Percentiles rank a stretch among this genome's conserved stretches.
Conservation (phyloP, 305 asterid species). For the Solanum hybrid region DNA sequence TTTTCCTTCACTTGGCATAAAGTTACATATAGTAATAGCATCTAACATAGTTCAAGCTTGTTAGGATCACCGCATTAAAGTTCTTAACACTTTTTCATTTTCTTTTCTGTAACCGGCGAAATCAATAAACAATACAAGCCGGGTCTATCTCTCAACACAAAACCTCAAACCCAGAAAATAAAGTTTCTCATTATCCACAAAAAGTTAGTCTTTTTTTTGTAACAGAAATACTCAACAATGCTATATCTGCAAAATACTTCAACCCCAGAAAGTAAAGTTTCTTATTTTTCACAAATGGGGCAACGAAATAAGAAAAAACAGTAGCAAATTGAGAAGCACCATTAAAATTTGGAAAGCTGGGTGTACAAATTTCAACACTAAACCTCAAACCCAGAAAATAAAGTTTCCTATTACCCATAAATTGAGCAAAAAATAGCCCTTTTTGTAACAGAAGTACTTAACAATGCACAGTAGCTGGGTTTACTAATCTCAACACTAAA, state of each 20-base stretch:
- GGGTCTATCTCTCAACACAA: background rate
- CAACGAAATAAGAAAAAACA: background rate
- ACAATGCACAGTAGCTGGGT: background rate
- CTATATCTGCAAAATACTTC: background rate
- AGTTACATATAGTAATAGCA: background rate
- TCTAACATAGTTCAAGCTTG: background rate
- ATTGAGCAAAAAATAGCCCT: background rate
- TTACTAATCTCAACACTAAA: background rate
- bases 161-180: background rate
- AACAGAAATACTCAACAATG: background rate
- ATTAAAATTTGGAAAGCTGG: background rate
- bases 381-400: background rate
- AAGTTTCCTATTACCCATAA: background rate
- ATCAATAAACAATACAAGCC: background rate
- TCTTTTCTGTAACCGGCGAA: background rate
- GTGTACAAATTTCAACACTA: background rate
- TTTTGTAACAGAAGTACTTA: background rate
- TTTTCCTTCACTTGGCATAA: background rate
- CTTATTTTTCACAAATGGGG: background rate
- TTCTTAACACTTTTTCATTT: background rate
- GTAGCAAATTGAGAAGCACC: background rate
- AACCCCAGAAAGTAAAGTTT: background rate
- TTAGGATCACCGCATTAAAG: background rate
- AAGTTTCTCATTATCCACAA: background rate
- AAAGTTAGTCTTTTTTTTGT: accelerated